A percentile compares a stretch with the other conserved stretches of the same genome.
Evolutionary conservation across 2,329 filamentous ascomycete species (phyloP).

Genomic region (Calonectria multiphialidica): DNA sequence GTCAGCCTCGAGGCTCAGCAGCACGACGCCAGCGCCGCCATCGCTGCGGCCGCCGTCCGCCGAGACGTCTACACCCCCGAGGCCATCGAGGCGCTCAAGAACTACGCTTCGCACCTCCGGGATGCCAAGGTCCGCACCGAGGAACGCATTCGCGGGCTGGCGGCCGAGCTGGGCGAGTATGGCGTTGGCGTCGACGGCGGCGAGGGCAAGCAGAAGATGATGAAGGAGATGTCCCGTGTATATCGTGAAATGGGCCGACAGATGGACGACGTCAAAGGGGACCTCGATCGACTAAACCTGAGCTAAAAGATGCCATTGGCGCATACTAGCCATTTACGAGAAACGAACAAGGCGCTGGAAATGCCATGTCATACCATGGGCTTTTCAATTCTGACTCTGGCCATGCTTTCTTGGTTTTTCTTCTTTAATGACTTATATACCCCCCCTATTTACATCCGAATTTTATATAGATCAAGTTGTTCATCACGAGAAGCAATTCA

Average conservation of each 20-base stretch:
- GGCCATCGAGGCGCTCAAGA: slow-evolving; percentile 55
- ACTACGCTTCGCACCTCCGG: slow-evolving; percentile 62
- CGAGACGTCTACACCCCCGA: slow-evolving; percentile 60
- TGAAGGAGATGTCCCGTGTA: slow-evolving; percentile 66
- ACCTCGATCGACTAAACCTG: slow-evolving; percentile 55
- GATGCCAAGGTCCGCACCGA: slow-evolving; percentile 60
- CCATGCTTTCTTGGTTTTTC: background rate
- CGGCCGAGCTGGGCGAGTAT: slow-evolving; percentile 61
- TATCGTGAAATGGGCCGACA: slow-evolving; percentile 63
- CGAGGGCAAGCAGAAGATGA: slow-evolving; percentile 59
- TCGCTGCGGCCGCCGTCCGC: slow-evolving; percentile 49
- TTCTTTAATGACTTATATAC: slow-evolving; percentile 15
- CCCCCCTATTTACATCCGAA: background rate
- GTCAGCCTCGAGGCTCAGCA: slow-evolving; percentile 57
- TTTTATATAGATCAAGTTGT: background rate
- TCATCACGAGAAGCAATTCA: background rate
- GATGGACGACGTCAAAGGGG: slow-evolving; percentile 62
- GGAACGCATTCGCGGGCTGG: slow-evolving; percentile 56
- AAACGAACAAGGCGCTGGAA: background rate
- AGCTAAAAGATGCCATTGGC: slow-evolving; percentile 19
- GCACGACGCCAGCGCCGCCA: slow-evolving; percentile 53
- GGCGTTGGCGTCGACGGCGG: slow-evolving; percentile 56
- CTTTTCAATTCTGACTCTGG: background rate
- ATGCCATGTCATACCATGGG: background rate
- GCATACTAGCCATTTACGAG: background rate